Base-by-base conservation (phyloP, 768 basidiomycete species). In the Pleurotus platypus region DNA sequence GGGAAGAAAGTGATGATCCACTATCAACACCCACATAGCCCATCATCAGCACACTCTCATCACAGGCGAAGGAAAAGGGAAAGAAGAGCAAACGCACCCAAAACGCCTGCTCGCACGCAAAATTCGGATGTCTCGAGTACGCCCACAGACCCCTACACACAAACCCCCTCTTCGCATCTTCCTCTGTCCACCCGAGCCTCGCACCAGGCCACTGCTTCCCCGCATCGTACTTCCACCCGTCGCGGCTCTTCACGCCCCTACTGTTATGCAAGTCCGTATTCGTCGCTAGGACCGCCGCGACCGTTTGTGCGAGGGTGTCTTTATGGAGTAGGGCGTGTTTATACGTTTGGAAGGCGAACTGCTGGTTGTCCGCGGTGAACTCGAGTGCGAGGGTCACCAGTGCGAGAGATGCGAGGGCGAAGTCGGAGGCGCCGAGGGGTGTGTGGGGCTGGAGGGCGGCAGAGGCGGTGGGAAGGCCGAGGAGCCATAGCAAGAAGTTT, bases 101-200 rank as follows among this genome's bases (percentile, higher is more conserved):
- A 72, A 95, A 93, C 13, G 74, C 69, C 69, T 95, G 94, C 69
- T 98, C 96, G 68, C 90, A 94, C 1, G 87, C 73, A 67, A 93
- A 95, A 70, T 98, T 98, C 37, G 96, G 94, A 70, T 98, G 96
- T 13, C 96, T 77, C 2, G 83, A 85, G 78, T 86, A 95, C 1
- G 83, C 80, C 90, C 91, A 98, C 5, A 98, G 69, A 3, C 95
- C 95, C 16, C 80, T 77, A 0, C 93, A 92, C 22, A 87, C 72
- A 68, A 98, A 98, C 0, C 96, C 96, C 9, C 94, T 78, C 59
- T 85, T 74, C 1, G 78, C 81, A 69, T 92, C 89, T 16, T 78
- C 79, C 16, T 80, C 75, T 1, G 83, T 84, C 82, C 88, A 90
- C 4, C 73, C 58, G n/a, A 91, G 78, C 22, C 82, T 77, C 2